Base-by-base conservation (phyloP, 768 basidiomycete genomes). In the Leccinum arenicola region DNA sequence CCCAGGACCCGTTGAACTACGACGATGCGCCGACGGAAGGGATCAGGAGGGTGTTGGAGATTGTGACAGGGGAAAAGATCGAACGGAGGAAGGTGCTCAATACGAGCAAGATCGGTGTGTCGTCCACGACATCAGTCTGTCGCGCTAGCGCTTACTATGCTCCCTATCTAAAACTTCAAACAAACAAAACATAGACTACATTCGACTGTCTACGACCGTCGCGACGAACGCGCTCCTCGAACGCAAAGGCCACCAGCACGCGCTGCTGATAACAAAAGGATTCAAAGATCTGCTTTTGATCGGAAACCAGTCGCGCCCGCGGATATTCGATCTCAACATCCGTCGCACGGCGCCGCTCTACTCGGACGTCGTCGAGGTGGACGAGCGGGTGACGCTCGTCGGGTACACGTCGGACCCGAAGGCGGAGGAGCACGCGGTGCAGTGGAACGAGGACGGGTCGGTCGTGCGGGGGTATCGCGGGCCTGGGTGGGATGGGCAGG, bases 221-320 rank as follows among this genome's bases (percentile, higher is more conserved):
- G 95, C 95, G 0, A 98, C 96, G 17, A 98, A 98, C 67, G 95
- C 96, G 0, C 82, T 98, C 0, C 82, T 98, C 6, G 96, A 98
- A 68, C 87, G 96, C 50, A 95, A 96, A 73, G 96, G 96, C 1
- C 89, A 93, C 66, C 87, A 86, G 61, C 93, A 96, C 60, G 95
- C 93, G 0, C 78, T 98, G 36, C 76, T 97, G 14, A 96, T 95
- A 67, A 98, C 96, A 1, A 85, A 85, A 60, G 94, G 94, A 0
- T 96, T 95, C 80, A 86, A 85, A 70, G 95, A 97, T 72, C 85
- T 98, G 10, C 82, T 98, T 6, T 80, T 91, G 33, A 98, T 98
- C 59, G 93, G 94, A 9, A 97, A 97, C 72, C 96, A 98, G 72
- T 89, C 93, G 17, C 88, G 96, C 21, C 96, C 96, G 2, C 86